Conservation (phyloP, 208 protist genomes). For the Acanthamoeba polyphaga region DNA sequence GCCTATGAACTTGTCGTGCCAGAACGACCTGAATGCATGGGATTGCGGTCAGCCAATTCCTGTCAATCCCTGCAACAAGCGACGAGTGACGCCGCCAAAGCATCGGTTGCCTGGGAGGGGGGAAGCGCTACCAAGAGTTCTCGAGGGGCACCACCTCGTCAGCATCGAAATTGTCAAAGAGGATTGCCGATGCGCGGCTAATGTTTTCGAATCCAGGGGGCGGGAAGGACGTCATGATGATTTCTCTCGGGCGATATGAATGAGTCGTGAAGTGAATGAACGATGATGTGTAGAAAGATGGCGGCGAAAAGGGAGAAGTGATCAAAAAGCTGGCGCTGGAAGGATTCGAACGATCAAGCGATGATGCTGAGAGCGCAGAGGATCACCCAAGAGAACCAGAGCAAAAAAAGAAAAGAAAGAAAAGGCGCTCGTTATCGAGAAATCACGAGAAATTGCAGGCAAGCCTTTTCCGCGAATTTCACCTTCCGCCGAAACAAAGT, state of each 20-base stretch:
- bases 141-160: slow-evolving; percentile 42
- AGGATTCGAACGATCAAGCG: too few relatives aligned
- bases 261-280: too few relatives aligned
- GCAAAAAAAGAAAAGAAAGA: too few relatives aligned
- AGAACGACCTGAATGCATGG: slow-evolving; percentile 50
- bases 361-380: too few relatives aligned
- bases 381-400: too few relatives aligned
- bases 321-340: too few relatives aligned
- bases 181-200: slow-evolving; percentile 32
- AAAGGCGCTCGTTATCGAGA: too few relatives aligned
- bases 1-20: slow-evolving; percentile 75
- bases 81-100: background rate
- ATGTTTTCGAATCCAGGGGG: slow-evolving; percentile 58
- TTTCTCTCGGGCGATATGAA: background rate
- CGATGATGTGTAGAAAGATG: too few relatives aligned
- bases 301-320: too few relatives aligned
- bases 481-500: background rate
- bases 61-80: too few relatives aligned
- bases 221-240: slow-evolving; percentile 14
- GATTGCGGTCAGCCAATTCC: background rate
- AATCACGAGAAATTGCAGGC: too few relatives aligned
- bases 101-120: background rate
- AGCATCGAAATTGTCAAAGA: slow-evolving; percentile 72
- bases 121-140: slow-evolving; percentile 47
- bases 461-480: too few relatives aligned